phyloP scores from a whole-genome alignment of 805 yeast species.

The Groenewaldozyma salmanticensis region DNA sequence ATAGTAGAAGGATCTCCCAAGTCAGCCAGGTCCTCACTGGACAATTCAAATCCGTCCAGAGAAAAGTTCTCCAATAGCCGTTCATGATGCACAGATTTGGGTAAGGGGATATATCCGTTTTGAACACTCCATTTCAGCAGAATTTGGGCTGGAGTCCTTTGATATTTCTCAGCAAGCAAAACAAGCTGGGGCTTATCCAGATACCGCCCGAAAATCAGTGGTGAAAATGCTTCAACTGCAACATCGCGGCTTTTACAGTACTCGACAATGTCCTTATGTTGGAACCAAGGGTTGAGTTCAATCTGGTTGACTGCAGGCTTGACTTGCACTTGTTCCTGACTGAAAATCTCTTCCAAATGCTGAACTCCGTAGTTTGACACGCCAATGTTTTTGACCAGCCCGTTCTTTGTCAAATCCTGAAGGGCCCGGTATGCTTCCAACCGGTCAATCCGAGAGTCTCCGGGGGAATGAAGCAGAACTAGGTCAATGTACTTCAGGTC shows the following conservation, averaged over 20 bases:
- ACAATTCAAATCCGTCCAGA: slow-evolving; percentile 39
- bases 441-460: slow-evolving; percentile 22
- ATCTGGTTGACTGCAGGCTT: slow-evolving; percentile 70
- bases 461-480: slow-evolving; percentile 52
- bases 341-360: slow-evolving; percentile 45
- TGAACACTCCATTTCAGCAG: slow-evolving; percentile 63
- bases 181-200: slow-evolving; percentile 41
- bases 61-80: slow-evolving; percentile 47
- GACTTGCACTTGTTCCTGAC: slow-evolving; percentile 36
- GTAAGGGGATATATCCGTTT: slow-evolving; percentile 62
- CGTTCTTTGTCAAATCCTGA: slow-evolving; percentile 44
- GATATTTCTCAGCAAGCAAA: slow-evolving; percentile 39
- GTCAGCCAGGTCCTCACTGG: slow-evolving; percentile 32
- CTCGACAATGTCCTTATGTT: slow-evolving; percentile 48
- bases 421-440: slow-evolving; percentile 45
- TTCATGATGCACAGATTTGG: slow-evolving; percentile 45
- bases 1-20: slow-evolving; percentile 25
- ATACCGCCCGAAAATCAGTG: slow-evolving; percentile 55
- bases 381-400: slow-evolving; percentile 45
- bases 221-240: slow-evolving; percentile 58
- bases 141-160: slow-evolving; percentile 50
- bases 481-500: slow-evolving; percentile 54
- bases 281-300: slow-evolving; percentile 82
- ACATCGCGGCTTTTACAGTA: slow-evolving; percentile 44
- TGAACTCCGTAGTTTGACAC: slow-evolving; percentile 53